Conservation (phyloP, 2,329 filamentous ascomycete species). For the Ophiocordyceps robertsii region DNA sequence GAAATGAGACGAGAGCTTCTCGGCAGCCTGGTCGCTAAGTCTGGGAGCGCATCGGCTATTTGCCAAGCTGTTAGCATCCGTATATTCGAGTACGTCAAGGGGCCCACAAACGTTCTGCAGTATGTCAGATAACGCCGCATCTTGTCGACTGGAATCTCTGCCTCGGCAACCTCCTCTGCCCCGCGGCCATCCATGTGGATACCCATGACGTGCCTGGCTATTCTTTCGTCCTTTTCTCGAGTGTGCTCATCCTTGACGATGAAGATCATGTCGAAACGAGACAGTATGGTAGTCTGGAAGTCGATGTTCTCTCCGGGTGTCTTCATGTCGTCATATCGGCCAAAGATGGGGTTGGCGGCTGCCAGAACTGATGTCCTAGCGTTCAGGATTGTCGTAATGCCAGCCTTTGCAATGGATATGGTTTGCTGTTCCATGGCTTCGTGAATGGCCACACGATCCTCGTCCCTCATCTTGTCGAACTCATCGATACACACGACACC, state of each 20-base stretch:
- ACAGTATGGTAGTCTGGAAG: slow-evolving; percentile 96
- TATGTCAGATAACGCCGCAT: slow-evolving; percentile 97
- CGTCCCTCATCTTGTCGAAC: slow-evolving; percentile 99
- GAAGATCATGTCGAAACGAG: slow-evolving; percentile 99
- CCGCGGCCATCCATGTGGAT: slow-evolving; percentile 89
- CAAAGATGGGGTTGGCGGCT: slow-evolving; percentile 94
- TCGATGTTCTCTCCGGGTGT: slow-evolving; percentile 97
- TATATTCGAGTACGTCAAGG: background rate
- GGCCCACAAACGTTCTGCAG: slow-evolving; percentile 66
- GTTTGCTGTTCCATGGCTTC: slow-evolving; percentile 99
- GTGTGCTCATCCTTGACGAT: slow-evolving; percentile 95
- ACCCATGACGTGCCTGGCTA: slow-evolving; percentile 93
- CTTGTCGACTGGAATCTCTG: slow-evolving; percentile 87
- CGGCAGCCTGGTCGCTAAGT: slow-evolving; percentile 77
- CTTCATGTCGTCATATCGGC: slow-evolving; percentile 95
- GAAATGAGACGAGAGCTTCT: slow-evolving; percentile 94
- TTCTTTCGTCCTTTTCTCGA: slow-evolving; percentile 75
- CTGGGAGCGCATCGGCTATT: slow-evolving; percentile 77
- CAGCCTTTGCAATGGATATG: slow-evolving; percentile 96
- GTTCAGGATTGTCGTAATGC: slow-evolving; percentile 96
- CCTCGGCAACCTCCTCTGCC: slow-evolving; percentile 67
- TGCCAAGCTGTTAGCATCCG: slow-evolving; percentile 12
- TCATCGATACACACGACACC: slow-evolving; percentile 98
- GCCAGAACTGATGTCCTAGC: slow-evolving; percentile 89
- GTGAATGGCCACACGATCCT: slow-evolving; percentile 94